A percentile compares a stretch with the other conserved stretches of the same genome.
These are phyloP conservation scores for Taphrina deformans DNA, from an alignment of 1,139 yeast species.

Conservation along the genomic window DNA sequence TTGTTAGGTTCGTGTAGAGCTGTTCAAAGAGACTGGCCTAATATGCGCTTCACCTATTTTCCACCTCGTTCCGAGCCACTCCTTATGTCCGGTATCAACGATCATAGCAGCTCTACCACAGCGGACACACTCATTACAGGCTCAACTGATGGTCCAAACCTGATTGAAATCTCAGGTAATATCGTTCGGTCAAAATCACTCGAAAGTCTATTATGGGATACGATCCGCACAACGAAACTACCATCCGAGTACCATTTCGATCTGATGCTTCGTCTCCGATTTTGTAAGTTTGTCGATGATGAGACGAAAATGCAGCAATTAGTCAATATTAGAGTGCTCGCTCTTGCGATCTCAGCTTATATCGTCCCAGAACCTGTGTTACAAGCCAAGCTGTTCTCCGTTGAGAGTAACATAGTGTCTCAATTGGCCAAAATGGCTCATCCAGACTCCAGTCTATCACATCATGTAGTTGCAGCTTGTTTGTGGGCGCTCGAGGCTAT, in stretches of 20 bases:
- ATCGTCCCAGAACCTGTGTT: constrained; percentile 37
- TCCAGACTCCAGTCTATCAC: constrained; percentile 56
- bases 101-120: neutral
- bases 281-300: constrained; percentile 40
- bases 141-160: neutral
- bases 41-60: constrained; percentile 11
- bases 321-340: constrained; percentile 62
- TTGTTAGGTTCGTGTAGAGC: neutral
- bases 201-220: neutral
- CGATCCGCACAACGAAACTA: neutral
- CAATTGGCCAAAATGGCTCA: constrained; percentile 70
- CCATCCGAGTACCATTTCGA: constrained; percentile 28
- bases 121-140: neutral
- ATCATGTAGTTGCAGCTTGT: constrained; percentile 59
- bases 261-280: constrained; percentile 32
- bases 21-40: constrained; percentile 10
- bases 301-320: constrained; percentile 59
- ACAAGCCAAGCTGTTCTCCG: constrained; percentile 61
- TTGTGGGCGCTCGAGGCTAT: constrained; percentile 70
- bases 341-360: constrained; percentile 55
- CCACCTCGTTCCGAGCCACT: neutral
- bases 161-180: neutral
- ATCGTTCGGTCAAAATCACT: neutral
- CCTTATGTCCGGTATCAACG: neutral
- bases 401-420: constrained; percentile 72